These are phyloP conservation scores for Daldinia eschscholtzii DNA, from an alignment of 2,329 filamentous ascomycete genomes.

Conservation along the genomic window DNA sequence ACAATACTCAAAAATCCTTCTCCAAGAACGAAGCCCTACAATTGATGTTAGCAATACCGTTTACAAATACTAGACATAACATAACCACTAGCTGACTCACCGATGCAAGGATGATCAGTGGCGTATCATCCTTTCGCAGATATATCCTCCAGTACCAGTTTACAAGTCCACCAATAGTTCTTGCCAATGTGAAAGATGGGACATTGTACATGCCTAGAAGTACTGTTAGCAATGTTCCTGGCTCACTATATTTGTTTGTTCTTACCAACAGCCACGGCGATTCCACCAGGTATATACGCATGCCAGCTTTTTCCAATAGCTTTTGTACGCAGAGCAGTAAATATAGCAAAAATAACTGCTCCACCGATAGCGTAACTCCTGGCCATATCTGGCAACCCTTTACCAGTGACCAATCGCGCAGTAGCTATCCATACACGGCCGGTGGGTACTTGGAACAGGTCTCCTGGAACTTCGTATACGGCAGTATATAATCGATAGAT, in stretches of 20 bases:
- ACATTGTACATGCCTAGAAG: conserved; percentile 91
- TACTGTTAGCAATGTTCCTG: conserved; percentile 16
- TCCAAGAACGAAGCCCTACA: conserved; percentile 85
- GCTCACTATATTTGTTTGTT: conserved; percentile 35
- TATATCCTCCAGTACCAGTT: conserved; percentile 81
- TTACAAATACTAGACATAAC: background rate
- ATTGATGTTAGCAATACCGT: conserved; percentile 23
- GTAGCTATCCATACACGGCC: conserved; percentile 99
- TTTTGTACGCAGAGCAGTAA: conserved; percentile 78
- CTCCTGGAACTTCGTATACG: conserved; percentile 89
- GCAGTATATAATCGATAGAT: conserved; percentile 90
- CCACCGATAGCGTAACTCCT: conserved; percentile 81
- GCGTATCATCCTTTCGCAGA: conserved; percentile 71
- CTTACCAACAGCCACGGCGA: conserved; percentile 91
- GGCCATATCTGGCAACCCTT: conserved; percentile 87
- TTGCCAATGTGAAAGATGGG: conserved; percentile 91
- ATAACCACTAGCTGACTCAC: conserved; percentile 56
- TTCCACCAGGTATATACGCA: conserved; percentile 86
- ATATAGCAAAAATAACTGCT: conserved; percentile 78
- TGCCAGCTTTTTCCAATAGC: conserved; percentile 73
- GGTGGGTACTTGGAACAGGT: conserved; percentile 92
- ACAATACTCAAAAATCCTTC: conserved; percentile 94
- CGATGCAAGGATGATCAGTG: conserved; percentile 87
- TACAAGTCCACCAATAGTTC: conserved; percentile 80
- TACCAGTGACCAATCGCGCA: conserved; percentile 89